Evolutionary conservation across 2,329 filamentous ascomycete species (phyloP).

Genomic region (Xylaria sp.): DNA sequence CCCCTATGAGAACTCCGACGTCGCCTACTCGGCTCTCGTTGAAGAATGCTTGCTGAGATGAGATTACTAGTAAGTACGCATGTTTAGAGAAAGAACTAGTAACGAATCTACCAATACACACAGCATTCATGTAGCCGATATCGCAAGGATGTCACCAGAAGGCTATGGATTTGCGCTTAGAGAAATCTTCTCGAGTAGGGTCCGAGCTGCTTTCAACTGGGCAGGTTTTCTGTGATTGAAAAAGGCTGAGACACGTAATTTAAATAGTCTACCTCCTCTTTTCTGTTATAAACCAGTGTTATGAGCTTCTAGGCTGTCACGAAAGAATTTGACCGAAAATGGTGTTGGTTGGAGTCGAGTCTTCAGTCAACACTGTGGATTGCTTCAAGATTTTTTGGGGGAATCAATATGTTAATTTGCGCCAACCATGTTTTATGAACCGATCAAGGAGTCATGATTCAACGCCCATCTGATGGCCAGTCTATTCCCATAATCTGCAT

Average conservation of each 20-base stretch:
- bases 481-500: slow-evolving; percentile 35
- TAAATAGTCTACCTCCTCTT: neutral
- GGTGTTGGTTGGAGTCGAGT: neutral
- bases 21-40: too few relatives aligned
- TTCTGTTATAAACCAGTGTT: neutral
- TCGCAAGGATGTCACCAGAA: neutral
- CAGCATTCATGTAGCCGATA: neutral
- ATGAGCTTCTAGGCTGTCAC: neutral
- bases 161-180: neutral
- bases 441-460: slow-evolving; percentile 41
- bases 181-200: neutral
- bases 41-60: too few relatives aligned
- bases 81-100: neutral
- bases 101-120: neutral
- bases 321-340: slow-evolving; percentile 2
- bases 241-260: neutral
- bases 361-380: neutral
- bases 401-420: slow-evolving; percentile 38
- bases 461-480: slow-evolving; percentile 41
- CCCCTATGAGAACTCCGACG: too few relatives aligned
- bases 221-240: neutral
- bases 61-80: too few relatives aligned
- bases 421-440: slow-evolving; percentile 39
- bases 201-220: neutral
- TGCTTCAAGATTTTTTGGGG: slow-evolving; percentile 20